phyloP scores from a whole-genome alignment of 805 yeast species.

The Zygosaccharomyces bisporus region DNA sequence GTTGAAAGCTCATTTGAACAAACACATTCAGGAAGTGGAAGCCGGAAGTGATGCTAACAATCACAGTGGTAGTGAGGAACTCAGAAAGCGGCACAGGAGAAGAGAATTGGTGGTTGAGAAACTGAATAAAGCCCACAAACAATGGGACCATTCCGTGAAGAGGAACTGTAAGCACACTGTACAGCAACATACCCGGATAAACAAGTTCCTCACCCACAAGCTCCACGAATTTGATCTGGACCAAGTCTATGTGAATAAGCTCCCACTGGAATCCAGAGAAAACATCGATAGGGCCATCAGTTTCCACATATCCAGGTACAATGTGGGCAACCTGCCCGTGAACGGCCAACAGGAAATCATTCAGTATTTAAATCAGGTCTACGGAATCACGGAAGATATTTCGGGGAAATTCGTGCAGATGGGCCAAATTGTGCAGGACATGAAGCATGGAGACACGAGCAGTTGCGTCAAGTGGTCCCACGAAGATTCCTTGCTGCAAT shows the following conservation, averaged over 20 bases:
- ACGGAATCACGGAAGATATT: constrained; percentile 28
- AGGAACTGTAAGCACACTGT: constrained; percentile 30
- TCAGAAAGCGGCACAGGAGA: constrained; percentile 21
- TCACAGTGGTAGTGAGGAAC: constrained; percentile 17
- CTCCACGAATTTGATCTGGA: constrained; percentile 35
- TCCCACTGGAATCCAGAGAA: constrained; percentile 23
- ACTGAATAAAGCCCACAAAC: constrained; percentile 27
- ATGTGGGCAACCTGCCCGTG: constrained; percentile 40
- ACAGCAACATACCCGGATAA: constrained; percentile 28
- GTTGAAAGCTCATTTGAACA: constrained; percentile 42
- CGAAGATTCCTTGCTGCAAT: constrained; percentile 24
- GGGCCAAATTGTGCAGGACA: constrained; percentile 41
- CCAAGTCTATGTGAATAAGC: constrained; percentile 35
- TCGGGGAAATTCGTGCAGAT: constrained; percentile 40
- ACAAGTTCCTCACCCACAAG: constrained; percentile 29
- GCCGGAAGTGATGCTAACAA: constrained; percentile 9
- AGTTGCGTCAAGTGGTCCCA: constrained; percentile 52
- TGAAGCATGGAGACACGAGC: constrained; percentile 37
- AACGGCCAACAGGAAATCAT: constrained; percentile 28
- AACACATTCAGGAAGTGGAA: constrained; percentile 28
- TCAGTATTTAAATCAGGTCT: constrained; percentile 32
- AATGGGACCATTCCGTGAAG: constrained; percentile 33
- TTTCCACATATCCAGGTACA: constrained; percentile 46
- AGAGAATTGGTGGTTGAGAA: constrained; percentile 31
- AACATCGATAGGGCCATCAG: constrained; percentile 42